Percentiles rank a stretch among this genome's conserved stretches.
Conservation (phyloP, 2,329 filamentous ascomycete species). For the Penicillium olsonii region DNA sequence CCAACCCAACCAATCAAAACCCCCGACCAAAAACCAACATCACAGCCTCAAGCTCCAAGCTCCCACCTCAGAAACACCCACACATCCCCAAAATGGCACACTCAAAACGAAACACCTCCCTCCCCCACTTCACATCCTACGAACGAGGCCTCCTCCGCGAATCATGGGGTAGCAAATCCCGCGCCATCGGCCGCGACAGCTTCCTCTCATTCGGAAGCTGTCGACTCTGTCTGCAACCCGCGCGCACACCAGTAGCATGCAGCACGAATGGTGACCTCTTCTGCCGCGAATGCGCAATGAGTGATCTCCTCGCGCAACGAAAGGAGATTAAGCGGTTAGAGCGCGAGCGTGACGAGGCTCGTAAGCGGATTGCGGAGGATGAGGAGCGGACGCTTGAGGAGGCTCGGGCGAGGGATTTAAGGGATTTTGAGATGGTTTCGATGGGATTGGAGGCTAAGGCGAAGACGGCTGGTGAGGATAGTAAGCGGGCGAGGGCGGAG, state of each 20-base stretch:
- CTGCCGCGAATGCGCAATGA: slow-evolving; percentile 90
- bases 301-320: slow-evolving; percentile 85
- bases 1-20: not conserved
- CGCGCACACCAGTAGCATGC: slow-evolving; percentile 82
- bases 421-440: slow-evolving; percentile 83
- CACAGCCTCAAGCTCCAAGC: slow-evolving; percentile 7
- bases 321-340: slow-evolving; percentile 86
- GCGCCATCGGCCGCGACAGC: slow-evolving; percentile 84
- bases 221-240: slow-evolving; percentile 78
- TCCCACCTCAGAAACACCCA: not conserved
- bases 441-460: slow-evolving; percentile 57
- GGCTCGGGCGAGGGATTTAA: slow-evolving; percentile 67
- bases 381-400: slow-evolving; percentile 66
- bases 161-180: slow-evolving; percentile 77
- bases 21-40: slow-evolving; percentile 1
- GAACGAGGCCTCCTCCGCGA: slow-evolving; percentile 81
- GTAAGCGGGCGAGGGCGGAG: slow-evolving; percentile 10
- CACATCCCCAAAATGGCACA: slow-evolving; percentile 40
- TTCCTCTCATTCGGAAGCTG: slow-evolving; percentile 91
- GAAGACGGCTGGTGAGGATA: not conserved
- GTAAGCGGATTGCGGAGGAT: slow-evolving; percentile 63
- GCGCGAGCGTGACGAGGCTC: slow-evolving; percentile 62
- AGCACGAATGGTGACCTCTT: slow-evolving; percentile 79
- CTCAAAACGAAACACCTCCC: slow-evolving; percentile 83
- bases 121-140: slow-evolving; percentile 90